Percentiles rank a stretch among this genome's conserved stretches.
Evolutionary conservation across 805 yeast genomes (phyloP).

Genomic region (Starmerella tilneyi): DNA sequence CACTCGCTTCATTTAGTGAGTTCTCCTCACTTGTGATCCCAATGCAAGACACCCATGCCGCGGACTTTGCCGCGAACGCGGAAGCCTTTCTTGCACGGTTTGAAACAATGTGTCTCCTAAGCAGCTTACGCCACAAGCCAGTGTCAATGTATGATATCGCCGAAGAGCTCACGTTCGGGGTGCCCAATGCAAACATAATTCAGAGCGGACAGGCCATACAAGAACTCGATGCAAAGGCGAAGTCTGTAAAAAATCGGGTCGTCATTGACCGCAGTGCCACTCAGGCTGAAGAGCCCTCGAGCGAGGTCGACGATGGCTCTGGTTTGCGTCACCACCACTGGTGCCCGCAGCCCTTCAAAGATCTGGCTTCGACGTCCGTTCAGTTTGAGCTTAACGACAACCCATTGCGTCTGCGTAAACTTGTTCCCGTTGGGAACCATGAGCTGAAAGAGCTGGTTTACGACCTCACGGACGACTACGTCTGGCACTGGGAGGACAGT

Average conservation of each 20-base stretch:
- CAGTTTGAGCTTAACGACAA: slow-evolving; percentile 14
- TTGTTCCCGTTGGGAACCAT: slow-evolving; percentile 19
- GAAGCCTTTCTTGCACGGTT: slow-evolving; percentile 25
- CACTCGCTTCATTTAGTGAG: slow-evolving; percentile 17
- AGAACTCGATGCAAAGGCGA: neutral
- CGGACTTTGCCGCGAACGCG: slow-evolving; percentile 10
- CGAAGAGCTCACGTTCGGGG: slow-evolving; percentile 36
- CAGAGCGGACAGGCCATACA: slow-evolving; percentile 24
- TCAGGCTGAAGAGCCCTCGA: neutral
- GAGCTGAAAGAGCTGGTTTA: slow-evolving; percentile 20
- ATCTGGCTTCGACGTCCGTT: too few species aligned
- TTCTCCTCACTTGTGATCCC: slow-evolving; percentile 23
- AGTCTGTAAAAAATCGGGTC: slow-evolving; percentile 3
- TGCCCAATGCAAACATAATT: slow-evolving; percentile 39
- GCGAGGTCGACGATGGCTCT: neutral
- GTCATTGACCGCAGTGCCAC: neutral
- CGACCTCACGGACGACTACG: slow-evolving; percentile 24
- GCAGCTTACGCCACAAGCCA: slow-evolving; percentile 33
- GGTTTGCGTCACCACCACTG: slow-evolving; percentile 2
- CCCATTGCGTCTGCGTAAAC: slow-evolving; percentile 20
- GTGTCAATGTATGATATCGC: slow-evolving; percentile 38
- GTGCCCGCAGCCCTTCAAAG: slow-evolving; percentile 8
- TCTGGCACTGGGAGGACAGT: slow-evolving; percentile 21
- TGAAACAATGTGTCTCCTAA: slow-evolving; percentile 39
- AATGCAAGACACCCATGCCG: slow-evolving; percentile 10